phyloP scores from a whole-genome alignment of 768 basidiomycete species.

The Lactarius pseudohatsudake region DNA sequence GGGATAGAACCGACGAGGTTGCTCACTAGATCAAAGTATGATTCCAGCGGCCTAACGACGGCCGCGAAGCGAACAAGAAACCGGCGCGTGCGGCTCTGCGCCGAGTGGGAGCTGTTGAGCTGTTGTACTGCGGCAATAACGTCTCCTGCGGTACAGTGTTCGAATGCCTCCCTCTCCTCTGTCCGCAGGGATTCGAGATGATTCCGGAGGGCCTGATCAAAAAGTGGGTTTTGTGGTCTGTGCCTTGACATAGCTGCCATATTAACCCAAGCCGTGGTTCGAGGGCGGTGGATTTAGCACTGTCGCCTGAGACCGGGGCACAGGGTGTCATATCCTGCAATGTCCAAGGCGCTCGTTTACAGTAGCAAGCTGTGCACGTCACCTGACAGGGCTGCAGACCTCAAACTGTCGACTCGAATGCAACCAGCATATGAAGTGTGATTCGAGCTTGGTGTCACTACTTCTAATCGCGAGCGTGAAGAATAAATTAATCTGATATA shows the following conservation, averaged over 20 bases:
- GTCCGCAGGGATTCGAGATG: slow-evolving; percentile 10
- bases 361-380: background rate
- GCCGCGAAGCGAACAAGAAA: background rate
- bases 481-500: slow-evolving; percentile 18
- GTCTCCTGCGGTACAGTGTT: background rate
- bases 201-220: slow-evolving; percentile 15
- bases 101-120: background rate
- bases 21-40: slow-evolving; percentile 11
- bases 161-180: slow-evolving; percentile 6
- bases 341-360: background rate
- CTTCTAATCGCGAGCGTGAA: background rate
- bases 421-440: background rate
- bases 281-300: no score
- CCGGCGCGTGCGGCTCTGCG: slow-evolving; percentile 5
- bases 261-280: background rate
- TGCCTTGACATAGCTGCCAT: background rate
- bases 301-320: background rate
- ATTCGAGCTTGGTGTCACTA: background rate
- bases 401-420: background rate
- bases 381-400: background rate
- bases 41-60: slow-evolving; percentile 10
- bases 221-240: slow-evolving; percentile 2
- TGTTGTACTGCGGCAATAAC: background rate
- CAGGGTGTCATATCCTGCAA: background rate
- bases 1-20: slow-evolving; percentile 2